Base-by-base conservation (phyloP, 1,284 basidiomycete genomes). In the Sanghuangporus sanghuang region DNA sequence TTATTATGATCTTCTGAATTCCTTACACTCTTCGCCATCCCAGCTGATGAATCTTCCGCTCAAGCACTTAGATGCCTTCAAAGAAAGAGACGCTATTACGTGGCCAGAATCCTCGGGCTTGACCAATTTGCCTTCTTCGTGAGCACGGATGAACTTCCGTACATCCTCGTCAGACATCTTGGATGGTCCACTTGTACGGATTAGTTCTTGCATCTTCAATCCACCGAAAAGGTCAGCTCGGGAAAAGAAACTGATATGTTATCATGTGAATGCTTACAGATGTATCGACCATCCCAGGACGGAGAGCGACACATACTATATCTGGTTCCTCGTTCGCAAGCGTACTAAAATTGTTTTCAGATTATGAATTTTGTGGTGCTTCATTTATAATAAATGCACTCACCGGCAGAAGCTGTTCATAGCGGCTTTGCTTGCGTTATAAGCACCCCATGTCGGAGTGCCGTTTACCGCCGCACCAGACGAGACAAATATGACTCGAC, bases 231-330 rank as follows among this genome's bases (percentile, higher is more conserved):
- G 23, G 44, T 49, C 7, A 14, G 36, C 23, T 58, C 42, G 61
- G 16, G 38, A 27, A 57, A 46, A 36, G 14, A 39, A 54, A 61
- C 39, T 44, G 53, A 39, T n/a, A 44, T 54, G 44, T 44, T 39
- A 21, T 21, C 42, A 59, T 36, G 38, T 66, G 64, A 27, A 55
- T 7, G 75, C 80, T 65, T 71, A 90, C 91, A 44, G 73, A 74
- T 4, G 90, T 93, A 67, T 94, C 87, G 9, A 96, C 92, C 73
- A 89, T 89, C 18, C 94, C 94, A 0, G 95, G 95, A 0, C 93
- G 84, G 1, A 96, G 69, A 6, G 93, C 89, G 36, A 96, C 81
- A 11, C 84, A 85, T 2, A 84, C 80, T n/a, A 96, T 75, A 21
- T 79, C 76, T 2, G 85, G 82, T 72, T 96, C 93, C 73, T 96